Base-by-base conservation (phyloP, 2,329 filamentous ascomycete genomes). In the Albophoma yamanashiensis region DNA sequence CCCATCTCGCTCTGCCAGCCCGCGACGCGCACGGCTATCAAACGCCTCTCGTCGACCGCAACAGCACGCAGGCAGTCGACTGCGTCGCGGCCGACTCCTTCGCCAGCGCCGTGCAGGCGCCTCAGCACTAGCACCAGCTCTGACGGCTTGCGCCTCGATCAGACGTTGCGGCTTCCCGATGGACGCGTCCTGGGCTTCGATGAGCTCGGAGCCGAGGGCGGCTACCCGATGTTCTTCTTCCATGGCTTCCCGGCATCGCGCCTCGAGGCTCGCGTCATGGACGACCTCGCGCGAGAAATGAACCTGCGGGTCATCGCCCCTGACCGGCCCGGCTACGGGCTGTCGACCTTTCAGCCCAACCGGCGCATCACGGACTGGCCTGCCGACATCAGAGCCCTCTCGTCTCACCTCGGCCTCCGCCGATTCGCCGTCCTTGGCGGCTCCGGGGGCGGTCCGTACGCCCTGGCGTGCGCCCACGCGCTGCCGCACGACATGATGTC, bases 241-340 rank as follows among this genome's bases (percentile, higher is more conserved):
- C 77, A 79, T 62, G 77, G 76, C 11, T 75, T 73, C 58, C 77
- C 76, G 0, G 70, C 70, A 0, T 76, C 72, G 4, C 75, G 76
- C 6, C 64, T 77, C 14, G 76, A 78, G 60, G 72, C 66, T 8
- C 60, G 59, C 7, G 63, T 63, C 12, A 58, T 71, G 22, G 64
- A 73, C 43, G 58, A 64, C 3, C 56, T 67, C 5, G 73, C 70
- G 12, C 59, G 62, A 3, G 62, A 63, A 3, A 65, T 64, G 11
- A 62, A 65, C 5, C 60, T 74, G 20, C 73, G 73, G 9, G 34
- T 78, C 47, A 67, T 79, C 43, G 67, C 73, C 4, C 65, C 74
- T 2, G 76, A 79, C 58, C 70, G 77, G 1, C 76, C 77, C 1
- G 77, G 77, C 8, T 75, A 74, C 39, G 77, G 76, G 8, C 62